phyloP scores from a whole-genome alignment of 345 rosid species.

The Euphorbia pulcherrima region DNA sequence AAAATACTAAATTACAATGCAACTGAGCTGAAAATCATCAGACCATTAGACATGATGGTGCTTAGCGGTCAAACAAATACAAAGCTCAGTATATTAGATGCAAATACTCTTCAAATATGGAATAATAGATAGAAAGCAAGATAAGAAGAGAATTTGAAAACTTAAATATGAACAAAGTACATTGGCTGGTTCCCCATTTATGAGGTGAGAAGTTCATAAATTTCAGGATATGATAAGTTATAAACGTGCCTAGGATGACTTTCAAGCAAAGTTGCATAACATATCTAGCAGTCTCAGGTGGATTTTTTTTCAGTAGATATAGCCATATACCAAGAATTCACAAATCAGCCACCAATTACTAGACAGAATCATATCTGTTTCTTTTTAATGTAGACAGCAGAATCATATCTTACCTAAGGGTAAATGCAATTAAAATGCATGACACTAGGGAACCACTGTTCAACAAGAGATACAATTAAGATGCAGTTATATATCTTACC shows the following conservation, averaged over 20 bases:
- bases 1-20: not conserved
- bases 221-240: not conserved
- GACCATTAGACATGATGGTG: not conserved
- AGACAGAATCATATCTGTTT: not conserved
- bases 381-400: not conserved
- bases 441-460: not conserved
- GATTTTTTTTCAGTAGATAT: too few species aligned
- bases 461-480: not conserved
- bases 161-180: not conserved
- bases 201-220: not conserved
- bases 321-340: not conserved
- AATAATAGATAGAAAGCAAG: not conserved
- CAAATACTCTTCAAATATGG: not conserved
- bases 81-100: not conserved
- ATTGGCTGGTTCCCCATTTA: not conserved
- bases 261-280: not conserved
- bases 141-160: not conserved
- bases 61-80: not conserved
- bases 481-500: not conserved
- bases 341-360: not conserved
- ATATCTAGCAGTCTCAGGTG: not conserved
- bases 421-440: not conserved
- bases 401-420: not conserved
- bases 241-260: not conserved
- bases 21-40: not conserved